Percentiles rank a stretch among this genome's conserved stretches.
phyloP scores from a whole-genome alignment of 352 stramenopile genomes.

The Elongisporangium prolatum region DNA sequence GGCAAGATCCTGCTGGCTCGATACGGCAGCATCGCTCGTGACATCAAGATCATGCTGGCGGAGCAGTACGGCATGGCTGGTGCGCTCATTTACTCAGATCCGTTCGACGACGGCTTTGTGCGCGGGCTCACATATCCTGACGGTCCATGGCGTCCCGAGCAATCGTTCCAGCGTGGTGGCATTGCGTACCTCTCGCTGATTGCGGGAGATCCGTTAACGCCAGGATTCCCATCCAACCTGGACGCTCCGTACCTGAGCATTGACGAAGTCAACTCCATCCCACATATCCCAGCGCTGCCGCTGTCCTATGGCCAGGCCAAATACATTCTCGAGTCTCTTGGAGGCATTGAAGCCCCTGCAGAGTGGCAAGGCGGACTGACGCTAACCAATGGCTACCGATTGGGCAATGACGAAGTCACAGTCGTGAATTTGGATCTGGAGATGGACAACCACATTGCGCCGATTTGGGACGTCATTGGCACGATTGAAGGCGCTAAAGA shows the following conservation, averaged over 20 bases:
- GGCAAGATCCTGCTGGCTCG: conserved; percentile 64
- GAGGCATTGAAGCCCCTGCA: conserved; percentile 29
- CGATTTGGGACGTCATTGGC: conserved; percentile 70
- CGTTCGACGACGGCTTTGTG: conserved; percentile 56
- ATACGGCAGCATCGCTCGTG: conserved; percentile 50
- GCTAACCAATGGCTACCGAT: conserved; percentile 43
- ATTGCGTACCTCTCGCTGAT: conserved; percentile 43
- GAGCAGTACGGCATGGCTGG: conserved; percentile 49
- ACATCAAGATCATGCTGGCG: conserved; percentile 63
- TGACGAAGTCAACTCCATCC: conserved; percentile 38
- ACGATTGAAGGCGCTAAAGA: conserved; percentile 25
- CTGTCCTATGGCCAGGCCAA: conserved; percentile 65
- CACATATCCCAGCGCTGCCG: conserved; percentile 49
- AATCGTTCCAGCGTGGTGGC: conserved; percentile 18
- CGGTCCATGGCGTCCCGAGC: conserved; percentile 53
- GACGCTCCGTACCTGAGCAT: conserved; percentile 28
- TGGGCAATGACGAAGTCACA: conserved; percentile 33
- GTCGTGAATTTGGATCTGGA: conserved; percentile 26
- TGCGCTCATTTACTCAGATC: conserved; percentile 76
- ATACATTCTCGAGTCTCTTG: conserved; percentile 47
- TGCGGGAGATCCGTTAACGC: conserved; percentile 61
- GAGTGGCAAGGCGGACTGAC: conserved; percentile 48
- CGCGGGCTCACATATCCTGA: conserved; percentile 52
- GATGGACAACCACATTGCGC: conserved; percentile 46
- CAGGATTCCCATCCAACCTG: conserved; percentile 25